Evolutionary conservation across 768 basidiomycete genomes (phyloP), one percentile per base, ranked within the genome.

Genomic region (Astraeus odoratus): DNA sequence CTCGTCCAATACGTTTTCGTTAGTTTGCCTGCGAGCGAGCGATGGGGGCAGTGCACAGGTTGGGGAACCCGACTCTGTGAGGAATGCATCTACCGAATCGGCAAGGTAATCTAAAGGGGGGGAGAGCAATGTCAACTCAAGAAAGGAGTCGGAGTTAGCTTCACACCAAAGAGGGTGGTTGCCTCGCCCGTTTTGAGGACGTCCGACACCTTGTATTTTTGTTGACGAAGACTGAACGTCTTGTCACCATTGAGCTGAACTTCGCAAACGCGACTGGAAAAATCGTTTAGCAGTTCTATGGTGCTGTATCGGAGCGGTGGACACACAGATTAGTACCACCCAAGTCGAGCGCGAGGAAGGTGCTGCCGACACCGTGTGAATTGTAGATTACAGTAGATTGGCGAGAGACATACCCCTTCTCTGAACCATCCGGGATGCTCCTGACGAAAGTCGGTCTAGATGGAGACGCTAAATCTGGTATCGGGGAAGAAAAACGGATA

Each of bases 141-240:
- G 10, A 24, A 15, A 48, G 15, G 30, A 29, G 33, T 33, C 35
- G 35, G 19, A 6, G 44, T 15, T 26, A 44, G 29, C 48, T 42
- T 54, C 67, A 45, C 44, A 94, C 93, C 90, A 58, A 99, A 98
- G 40, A 99, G 71, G 3, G 76, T 77, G 1, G 75, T 73, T 1
- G 85, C 95, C 59, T 97, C 91, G 30, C 96, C 96, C 1, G 88
- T 83, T 69, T 99, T 99, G 45, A 98, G 75, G 9, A 81, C 69
- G 24, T 96, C 90, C 3, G 95, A 96, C 12, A 99, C 92, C 61
- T 85, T 90, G 72, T 93, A 99, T 63, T 98, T 98, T 60, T 97
- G 88, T 67, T 97, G 94, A 51, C 84, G 83, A 47, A 99, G 74
- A 36, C 74, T 76, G 67, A 98, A 98, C 15, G 87, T 83, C 55